Percentiles rank a stretch among this genome's conserved stretches.
Conservation (phyloP, 345 rosid genomes). For the Hypericum androsaemum region DNA sequence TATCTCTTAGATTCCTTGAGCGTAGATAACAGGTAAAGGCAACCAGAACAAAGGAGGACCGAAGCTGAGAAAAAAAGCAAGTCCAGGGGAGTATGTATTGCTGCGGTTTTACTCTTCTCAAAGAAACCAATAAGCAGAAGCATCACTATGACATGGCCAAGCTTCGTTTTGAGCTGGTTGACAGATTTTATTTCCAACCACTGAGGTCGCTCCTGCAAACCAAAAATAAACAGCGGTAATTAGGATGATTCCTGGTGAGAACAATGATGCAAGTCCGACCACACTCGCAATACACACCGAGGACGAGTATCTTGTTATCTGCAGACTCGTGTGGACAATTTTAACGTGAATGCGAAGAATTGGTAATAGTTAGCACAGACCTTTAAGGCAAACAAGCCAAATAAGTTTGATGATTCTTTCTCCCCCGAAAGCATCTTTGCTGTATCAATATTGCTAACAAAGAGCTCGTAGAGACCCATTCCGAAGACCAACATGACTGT, state of each 20-base stretch:
- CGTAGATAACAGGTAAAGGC: slow-evolving; percentile 75
- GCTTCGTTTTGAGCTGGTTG: slow-evolving; percentile 70
- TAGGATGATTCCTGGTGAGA: background rate
- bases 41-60: slow-evolving; percentile 63
- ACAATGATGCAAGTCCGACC: no score
- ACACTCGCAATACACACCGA: no score
- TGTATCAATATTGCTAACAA: slow-evolving; percentile 65
- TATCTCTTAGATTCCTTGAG: slow-evolving; percentile 31
- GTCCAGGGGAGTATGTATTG: slow-evolving; percentile 51
- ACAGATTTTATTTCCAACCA: slow-evolving; percentile 80
- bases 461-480: slow-evolving; percentile 91
- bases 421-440: slow-evolving; percentile 35
- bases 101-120: slow-evolving; percentile 74
- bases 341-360: no score
- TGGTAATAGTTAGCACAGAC: slow-evolving; percentile 19
- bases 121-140: slow-evolving; percentile 78
- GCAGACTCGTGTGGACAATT: background rate
- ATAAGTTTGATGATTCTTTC: slow-evolving; percentile 41
- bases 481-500: slow-evolving; percentile 96
- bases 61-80: slow-evolving; percentile 77
- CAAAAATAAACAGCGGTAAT: background rate
- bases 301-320: no score
- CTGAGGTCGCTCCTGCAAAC: slow-evolving; percentile 59
- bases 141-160: slow-evolving; percentile 96
- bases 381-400: slow-evolving; percentile 67